Base-by-base conservation (phyloP, 1,284 basidiomycete species). In the Papiliotrema fonsecae region DNA sequence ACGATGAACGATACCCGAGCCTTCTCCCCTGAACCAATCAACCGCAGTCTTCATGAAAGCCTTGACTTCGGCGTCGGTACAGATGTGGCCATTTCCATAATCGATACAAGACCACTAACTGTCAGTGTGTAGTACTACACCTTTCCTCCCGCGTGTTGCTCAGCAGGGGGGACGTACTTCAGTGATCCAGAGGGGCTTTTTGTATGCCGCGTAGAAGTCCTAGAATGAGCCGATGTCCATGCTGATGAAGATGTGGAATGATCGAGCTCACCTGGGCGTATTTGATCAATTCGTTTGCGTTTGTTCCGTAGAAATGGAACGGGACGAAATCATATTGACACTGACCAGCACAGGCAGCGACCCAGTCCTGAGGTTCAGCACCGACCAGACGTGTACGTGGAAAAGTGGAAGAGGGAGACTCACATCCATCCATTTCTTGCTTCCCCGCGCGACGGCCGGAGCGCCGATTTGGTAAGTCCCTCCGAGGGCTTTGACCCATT, bases 241-340 rank as follows among this genome's bases (percentile, higher is more conserved):
- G n/a, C n/a, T n/a, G n/a, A n/a, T n/a, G n/a, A 16, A 18, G 6
- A 32, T 37, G 5, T 39, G 9, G 37, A 54, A 53, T 37, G n/a
- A n/a, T n/a, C n/a, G n/a, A n/a, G n/a, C n/a, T n/a, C 35, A 55
- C 56, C 46, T 61, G 51, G 45, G 58, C 51, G 30, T 68, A 64
- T 25, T 49, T 45, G 48, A 63, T 62, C 16, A 66, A 41, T 36
- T 61, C 64, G 21, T 56, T 35, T 9, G 57, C 62, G 37, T 57
- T 52, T 31, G 52, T 52, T 31, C 66, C 66, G 51, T 69, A 69
- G 44, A 58, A 69, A 39, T 69, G 66, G 27, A 65, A 57, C 1
- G 66, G 57, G 19, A 67, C 51, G 44, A 69, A 67, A 44, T 67
- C 66, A 51, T 56, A 67, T 42, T 57, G 35, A 47, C 65, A 68